Evolutionary conservation across 441 rosid genomes (phyloP), one percentile per base, ranked within the genome.

Genomic region (Daphne laureola): DNA sequence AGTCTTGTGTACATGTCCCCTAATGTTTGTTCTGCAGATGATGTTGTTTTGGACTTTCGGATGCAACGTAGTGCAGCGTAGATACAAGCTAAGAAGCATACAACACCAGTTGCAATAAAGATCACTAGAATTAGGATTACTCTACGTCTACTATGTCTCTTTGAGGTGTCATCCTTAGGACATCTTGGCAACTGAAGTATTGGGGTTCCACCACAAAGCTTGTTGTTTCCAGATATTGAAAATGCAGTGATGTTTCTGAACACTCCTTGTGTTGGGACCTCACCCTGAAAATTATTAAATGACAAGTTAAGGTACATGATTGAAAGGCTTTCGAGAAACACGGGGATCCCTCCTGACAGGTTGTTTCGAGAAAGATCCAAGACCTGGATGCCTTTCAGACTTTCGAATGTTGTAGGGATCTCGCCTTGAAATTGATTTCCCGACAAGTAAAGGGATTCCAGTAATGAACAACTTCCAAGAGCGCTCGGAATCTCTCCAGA

Each of bases 131-230:
- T 53, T 23, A 42, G 5, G 12, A 55, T 5, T 6, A 46, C 18
- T 46, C 8, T 8, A 6, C 12, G 12, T 8, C 47, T n/a, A 51
- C 17, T 14, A 2, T 17, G 17, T 40, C 18, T 11, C 31, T 58
- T 25, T 12, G 21, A 46, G n/a, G 17, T 18, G 5, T 4, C 17
- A 36, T 31, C 36, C 1, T 1, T 5, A 17, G 14, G 40, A 55
- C 73, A 74, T 18, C 41, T 35, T 6, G 64, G 59, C 2, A 74
- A 48, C 8, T 67, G 44, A 5, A 70, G 14, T 16, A 54, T 51
- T 2, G 53, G 38, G 8, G 61, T 54, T 1, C 78, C 73, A 14
- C 75, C 78, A 45, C 75, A 74, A 8, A 69, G 62, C 55, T 45
- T 31, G n/a, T 17, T 16, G 31, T 71, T 66, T 16, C 63, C 75